A percentile compares a stretch with the other conserved stretches of the same genome.
Evolutionary conservation across 2,329 filamentous ascomycete genomes (phyloP).

Genomic region (Aspergillus ibericus): DNA sequence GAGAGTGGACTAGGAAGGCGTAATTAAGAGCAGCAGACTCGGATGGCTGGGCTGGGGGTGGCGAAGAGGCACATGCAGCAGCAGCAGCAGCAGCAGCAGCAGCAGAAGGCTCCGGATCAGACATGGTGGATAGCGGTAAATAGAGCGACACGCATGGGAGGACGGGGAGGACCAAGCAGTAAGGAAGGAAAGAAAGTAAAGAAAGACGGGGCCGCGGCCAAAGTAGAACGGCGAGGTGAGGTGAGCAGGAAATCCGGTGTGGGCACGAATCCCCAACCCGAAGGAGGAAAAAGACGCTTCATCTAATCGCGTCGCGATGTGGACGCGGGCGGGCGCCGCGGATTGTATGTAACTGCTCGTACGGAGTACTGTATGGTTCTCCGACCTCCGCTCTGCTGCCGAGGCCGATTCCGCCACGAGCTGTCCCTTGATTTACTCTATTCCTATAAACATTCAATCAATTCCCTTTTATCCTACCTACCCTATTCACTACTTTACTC

Average conservation of each 20-base stretch:
- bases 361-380: slow-evolving; percentile 1
- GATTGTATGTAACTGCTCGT: not conserved
- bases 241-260: not conserved
- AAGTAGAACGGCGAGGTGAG: not conserved
- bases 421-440: no score
- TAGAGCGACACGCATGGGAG: slow-evolving; percentile 19
- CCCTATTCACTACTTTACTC: no score
- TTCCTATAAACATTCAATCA: no score
- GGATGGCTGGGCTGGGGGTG: slow-evolving; percentile 32
- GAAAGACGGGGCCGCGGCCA: slow-evolving; percentile 7
- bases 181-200: slow-evolving; percentile 3
- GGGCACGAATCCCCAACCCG: slow-evolving; percentile 23
- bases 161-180: slow-evolving; percentile 7
- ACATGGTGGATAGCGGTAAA: slow-evolving; percentile 31
- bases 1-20: slow-evolving; percentile 62
- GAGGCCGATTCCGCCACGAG: not conserved
- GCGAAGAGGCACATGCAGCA: slow-evolving; percentile 32
- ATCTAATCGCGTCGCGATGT: slow-evolving; percentile 36
- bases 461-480: not conserved
- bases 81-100: slow-evolving; percentile 26
- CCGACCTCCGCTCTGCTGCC: not conserved
- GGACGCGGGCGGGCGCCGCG: slow-evolving; percentile 29
- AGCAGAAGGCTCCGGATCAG: slow-evolving; percentile 35
- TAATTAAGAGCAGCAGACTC: slow-evolving; percentile 42
- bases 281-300: slow-evolving; percentile 23